Conservation (phyloP, 2,329 filamentous ascomycete genomes). For the Ambrosiella cleistominuta region DNA sequence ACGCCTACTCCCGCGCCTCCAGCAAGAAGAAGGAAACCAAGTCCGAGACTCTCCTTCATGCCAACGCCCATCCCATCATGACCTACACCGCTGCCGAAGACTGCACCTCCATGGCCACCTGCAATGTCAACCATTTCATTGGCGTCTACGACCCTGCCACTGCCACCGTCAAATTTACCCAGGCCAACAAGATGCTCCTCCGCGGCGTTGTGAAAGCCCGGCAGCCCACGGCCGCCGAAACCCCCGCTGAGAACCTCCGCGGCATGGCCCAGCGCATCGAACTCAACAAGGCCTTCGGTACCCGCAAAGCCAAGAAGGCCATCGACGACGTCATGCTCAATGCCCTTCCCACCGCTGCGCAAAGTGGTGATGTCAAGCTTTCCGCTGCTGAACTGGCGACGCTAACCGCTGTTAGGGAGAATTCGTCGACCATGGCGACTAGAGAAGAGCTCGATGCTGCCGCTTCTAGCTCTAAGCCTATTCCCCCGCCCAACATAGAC, state of each 20-base stretch:
- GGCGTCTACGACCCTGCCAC: slow-evolving; percentile 45
- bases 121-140: slow-evolving; percentile 42
- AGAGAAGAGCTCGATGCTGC: slow-evolving; percentile 46
- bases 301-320: slow-evolving; percentile 69
- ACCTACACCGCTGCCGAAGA: slow-evolving; percentile 38
- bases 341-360: slow-evolving; percentile 37
- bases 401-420: slow-evolving; percentile 43
- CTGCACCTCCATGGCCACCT: slow-evolving; percentile 17
- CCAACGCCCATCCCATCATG: slow-evolving; percentile 36
- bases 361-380: slow-evolving; percentile 29
- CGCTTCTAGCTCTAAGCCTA: slow-evolving; percentile 51
- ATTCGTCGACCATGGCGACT: slow-evolving; percentile 48
- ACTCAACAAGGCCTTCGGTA: slow-evolving; percentile 64
- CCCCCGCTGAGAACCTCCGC: slow-evolving; percentile 25
- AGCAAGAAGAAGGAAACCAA: slow-evolving; percentile 22
- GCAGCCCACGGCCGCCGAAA: slow-evolving; percentile 25
- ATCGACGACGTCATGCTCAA: slow-evolving; percentile 53
- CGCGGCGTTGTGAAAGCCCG: slow-evolving; percentile 39
- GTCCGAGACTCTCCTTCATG: slow-evolving; percentile 39
- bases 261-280: slow-evolving; percentile 46
- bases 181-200: slow-evolving; percentile 47
- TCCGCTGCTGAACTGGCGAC: slow-evolving; percentile 40
- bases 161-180: slow-evolving; percentile 40
- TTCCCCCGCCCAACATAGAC: slow-evolving; percentile 50
- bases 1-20: slow-evolving; percentile 28